Evolutionary conservation across 345 rosid species (phyloP).

Genomic region (Salix exigua): DNA sequence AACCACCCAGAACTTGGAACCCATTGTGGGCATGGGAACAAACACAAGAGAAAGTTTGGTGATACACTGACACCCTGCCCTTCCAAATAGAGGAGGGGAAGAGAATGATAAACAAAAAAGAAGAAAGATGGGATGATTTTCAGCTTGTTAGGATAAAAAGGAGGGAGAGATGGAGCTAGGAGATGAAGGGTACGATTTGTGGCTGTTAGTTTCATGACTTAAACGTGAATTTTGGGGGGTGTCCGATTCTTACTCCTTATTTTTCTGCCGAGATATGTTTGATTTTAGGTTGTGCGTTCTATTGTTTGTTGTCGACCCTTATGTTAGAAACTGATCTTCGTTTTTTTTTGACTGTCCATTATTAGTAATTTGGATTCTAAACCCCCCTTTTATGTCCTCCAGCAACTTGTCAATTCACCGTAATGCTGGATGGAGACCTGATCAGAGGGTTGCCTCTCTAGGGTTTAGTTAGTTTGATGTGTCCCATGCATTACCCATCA

Average conservation of each 20-base stretch:
- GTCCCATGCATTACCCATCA: no score
- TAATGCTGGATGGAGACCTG: no score
- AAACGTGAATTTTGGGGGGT: neutral
- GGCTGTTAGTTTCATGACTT: constrained; percentile 27
- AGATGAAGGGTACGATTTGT: constrained; percentile 14
- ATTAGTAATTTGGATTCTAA: no score
- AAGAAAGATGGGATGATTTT: constrained; percentile 4
- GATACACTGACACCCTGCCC: constrained; percentile 14
- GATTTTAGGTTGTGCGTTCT: neutral
- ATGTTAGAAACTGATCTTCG: no score
- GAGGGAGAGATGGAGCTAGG: no score
- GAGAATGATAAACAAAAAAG: constrained; percentile 25
- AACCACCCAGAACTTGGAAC: constrained; percentile 30
- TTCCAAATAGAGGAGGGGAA: constrained; percentile 34
- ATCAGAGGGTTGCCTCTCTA: no score
- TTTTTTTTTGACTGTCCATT: no score
- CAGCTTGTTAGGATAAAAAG: no score
- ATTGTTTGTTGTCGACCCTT: no score
- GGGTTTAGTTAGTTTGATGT: no score
- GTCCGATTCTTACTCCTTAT: constrained; percentile 16
- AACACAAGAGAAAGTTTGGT: neutral
- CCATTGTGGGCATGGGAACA: constrained; percentile 26
- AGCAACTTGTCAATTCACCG: no score
- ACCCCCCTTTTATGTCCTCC: no score
- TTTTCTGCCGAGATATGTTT: neutral